A percentile compares a stretch with the other conserved stretches of the same genome.
These are phyloP conservation scores for Mollisiaceae sp. DNA, from an alignment of 2,329 filamentous ascomycete species.

Conservation along the genomic window DNA sequence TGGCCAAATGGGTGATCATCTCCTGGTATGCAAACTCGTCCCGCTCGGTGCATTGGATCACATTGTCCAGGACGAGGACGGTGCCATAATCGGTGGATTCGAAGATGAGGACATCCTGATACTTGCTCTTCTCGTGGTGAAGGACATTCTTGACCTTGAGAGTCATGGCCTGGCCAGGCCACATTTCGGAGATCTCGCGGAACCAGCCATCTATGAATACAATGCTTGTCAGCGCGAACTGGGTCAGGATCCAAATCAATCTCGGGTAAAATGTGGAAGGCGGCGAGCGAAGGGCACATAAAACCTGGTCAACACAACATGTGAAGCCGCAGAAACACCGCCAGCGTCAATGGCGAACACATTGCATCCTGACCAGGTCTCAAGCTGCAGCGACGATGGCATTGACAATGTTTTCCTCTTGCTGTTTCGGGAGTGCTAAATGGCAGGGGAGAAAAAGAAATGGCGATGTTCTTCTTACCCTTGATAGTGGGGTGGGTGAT, in stretches of 20 bases:
- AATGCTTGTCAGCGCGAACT: constrained; percentile 26
- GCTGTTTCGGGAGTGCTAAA: not conserved
- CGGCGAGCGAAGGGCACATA: constrained; percentile 4
- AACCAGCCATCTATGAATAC: constrained; percentile 90
- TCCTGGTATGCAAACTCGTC: constrained; percentile 99
- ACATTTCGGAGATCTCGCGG: constrained; percentile 98
- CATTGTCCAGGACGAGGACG: constrained; percentile 96
- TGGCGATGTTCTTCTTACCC: constrained; percentile 49
- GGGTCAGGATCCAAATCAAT: constrained; percentile 19
- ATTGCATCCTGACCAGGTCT: not conserved
- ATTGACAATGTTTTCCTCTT: not conserved
- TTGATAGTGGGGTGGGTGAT: constrained; percentile 63
- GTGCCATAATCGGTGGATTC: constrained; percentile 96
- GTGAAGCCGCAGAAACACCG: not conserved
- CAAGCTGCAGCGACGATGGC: not conserved
- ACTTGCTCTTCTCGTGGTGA: constrained; percentile 99
- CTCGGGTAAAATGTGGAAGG: constrained; percentile 13
- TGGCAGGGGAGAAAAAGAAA: not conserved
- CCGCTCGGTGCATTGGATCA: constrained; percentile 97
- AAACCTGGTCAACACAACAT: constrained; percentile 1
- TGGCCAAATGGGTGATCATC: constrained; percentile 99
- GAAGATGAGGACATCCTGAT: constrained; percentile 99
- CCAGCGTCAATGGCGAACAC: not conserved
- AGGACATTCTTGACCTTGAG: constrained; percentile 97
- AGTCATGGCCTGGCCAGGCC: constrained; percentile 98